These are phyloP conservation scores for Dissoconium aciculare DNA, from an alignment of 2,329 filamentous ascomycete genomes.

Conservation along the genomic window DNA sequence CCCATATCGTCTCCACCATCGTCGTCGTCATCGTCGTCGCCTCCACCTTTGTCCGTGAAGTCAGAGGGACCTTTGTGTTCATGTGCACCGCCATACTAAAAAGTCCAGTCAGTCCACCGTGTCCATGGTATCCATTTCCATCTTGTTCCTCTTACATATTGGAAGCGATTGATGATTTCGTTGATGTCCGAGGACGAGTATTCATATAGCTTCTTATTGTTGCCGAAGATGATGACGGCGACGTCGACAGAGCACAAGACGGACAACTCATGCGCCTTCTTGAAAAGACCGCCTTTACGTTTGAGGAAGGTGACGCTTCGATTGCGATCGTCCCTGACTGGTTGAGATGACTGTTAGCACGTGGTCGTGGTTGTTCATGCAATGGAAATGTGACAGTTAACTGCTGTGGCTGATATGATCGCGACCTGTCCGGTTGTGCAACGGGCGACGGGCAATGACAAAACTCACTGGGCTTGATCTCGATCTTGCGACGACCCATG, in stretches of 20 bases:
- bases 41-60: conserved; percentile 62
- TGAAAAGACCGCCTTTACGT: conserved; percentile 96
- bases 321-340: conserved; percentile 16
- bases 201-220: conserved; percentile 98
- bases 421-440: conserved; percentile 5
- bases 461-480: conserved; percentile 58
- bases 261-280: conserved; percentile 96
- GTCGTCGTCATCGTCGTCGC: conserved; percentile 66
- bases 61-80: conserved; percentile 93
- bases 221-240: conserved; percentile 94
- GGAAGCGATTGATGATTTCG: conserved; percentile 73
- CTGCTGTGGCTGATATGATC: conserved; percentile 1
- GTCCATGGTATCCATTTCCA: too few relatives aligned
- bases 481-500: conserved; percentile 98
- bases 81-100: conserved; percentile 75
- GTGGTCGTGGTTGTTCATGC: too few relatives aligned
- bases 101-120: conserved; percentile 15
- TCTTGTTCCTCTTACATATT: conserved; percentile 56
- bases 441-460: conserved; percentile 2
- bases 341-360: conserved; percentile 2
- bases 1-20: conserved; percentile 40
- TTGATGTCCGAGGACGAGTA: conserved; percentile 91
- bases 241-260: conserved; percentile 97
- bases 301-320: conserved; percentile 65
- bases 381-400: neutral